Evolutionary conservation across 768 basidiomycete genomes (phyloP).

Genomic region (Porpolomopsis calyptriformis): DNA sequence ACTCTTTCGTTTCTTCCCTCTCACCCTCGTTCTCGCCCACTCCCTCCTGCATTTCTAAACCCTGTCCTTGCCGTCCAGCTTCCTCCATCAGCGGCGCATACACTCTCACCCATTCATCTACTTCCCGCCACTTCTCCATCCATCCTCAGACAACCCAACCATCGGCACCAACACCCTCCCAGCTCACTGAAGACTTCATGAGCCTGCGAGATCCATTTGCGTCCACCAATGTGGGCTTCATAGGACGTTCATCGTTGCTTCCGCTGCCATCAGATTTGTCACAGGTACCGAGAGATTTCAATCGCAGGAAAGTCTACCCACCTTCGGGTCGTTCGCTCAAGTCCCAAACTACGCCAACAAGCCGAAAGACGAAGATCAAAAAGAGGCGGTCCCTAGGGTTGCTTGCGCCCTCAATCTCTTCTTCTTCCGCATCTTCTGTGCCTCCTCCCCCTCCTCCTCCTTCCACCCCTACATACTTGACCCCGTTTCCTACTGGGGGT

Average conservation of each 20-base stretch:
- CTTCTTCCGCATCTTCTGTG: neutral
- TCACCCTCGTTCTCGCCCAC: slow-evolving; percentile 7
- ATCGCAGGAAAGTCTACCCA: neutral
- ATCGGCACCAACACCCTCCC: slow-evolving; percentile 8
- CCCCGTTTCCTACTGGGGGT: neutral
- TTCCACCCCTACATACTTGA: neutral
- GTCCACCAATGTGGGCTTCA: slow-evolving; percentile 5
- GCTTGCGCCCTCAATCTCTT: neutral
- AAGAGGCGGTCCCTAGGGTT: neutral
- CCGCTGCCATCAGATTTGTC: neutral
- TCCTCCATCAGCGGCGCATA: slow-evolving; percentile 7
- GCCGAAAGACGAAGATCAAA: neutral
- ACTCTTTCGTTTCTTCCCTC: neutral
- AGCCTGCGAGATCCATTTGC: slow-evolving; percentile 17
- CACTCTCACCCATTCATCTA: slow-evolving; percentile 1
- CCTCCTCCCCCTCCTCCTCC: neutral
- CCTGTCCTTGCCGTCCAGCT: neutral
- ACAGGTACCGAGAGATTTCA: neutral
- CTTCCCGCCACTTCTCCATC: neutral
- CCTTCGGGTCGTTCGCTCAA: neutral
- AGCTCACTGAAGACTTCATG: slow-evolving; percentile 13
- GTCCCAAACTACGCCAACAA: neutral
- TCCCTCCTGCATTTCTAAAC: slow-evolving; percentile 6
- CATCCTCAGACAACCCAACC: neutral
- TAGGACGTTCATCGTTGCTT: neutral